phyloP scores from a whole-genome alignment of 768 basidiomycete species.

The Mycena indigotica region DNA sequence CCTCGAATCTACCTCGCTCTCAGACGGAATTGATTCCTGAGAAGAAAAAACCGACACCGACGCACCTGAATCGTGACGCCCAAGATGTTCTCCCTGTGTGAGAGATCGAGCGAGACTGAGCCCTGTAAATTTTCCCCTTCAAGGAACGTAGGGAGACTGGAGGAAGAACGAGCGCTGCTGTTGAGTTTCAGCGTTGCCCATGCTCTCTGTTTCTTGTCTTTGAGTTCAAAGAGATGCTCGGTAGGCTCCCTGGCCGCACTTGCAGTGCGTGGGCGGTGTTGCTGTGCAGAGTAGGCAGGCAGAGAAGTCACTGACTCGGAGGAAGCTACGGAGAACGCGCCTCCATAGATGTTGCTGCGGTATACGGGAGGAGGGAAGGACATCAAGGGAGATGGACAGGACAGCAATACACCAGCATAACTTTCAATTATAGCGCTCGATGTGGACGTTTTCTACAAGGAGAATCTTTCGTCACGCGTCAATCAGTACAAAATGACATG shows the following conservation, averaged over 20 bases:
- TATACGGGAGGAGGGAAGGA: slow-evolving; percentile 8
- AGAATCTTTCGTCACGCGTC: no score
- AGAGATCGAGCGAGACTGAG: slow-evolving; percentile 11
- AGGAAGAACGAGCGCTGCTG: slow-evolving; percentile 12
- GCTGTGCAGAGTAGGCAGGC: slow-evolving; percentile 15
- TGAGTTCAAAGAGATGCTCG: slow-evolving; percentile 20
- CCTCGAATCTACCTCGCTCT: slow-evolving; percentile 4
- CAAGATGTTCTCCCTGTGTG: slow-evolving; percentile 16
- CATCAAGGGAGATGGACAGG: background rate
- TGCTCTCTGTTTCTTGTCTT: slow-evolving; percentile 21
- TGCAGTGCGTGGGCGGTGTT: slow-evolving; percentile 14
- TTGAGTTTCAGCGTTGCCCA: slow-evolving; percentile 21
- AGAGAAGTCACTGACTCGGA: slow-evolving; percentile 19
- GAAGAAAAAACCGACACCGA: background rate
- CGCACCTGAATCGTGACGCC: slow-evolving; percentile 17
- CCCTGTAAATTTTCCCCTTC: slow-evolving; percentile 18
- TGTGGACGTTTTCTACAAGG: no score
- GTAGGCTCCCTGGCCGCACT: slow-evolving; percentile 13
- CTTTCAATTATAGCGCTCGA: no score
- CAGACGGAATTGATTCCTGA: no score
- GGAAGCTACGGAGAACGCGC: slow-evolving; percentile 11
- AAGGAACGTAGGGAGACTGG: slow-evolving; percentile 13
- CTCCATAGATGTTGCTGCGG: slow-evolving; percentile 13
- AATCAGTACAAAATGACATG: no score
- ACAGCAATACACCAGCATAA: background rate